Conservation (phyloP, 371 early-diverging fungal genomes). For the Lichtheimia ramosa region DNA sequence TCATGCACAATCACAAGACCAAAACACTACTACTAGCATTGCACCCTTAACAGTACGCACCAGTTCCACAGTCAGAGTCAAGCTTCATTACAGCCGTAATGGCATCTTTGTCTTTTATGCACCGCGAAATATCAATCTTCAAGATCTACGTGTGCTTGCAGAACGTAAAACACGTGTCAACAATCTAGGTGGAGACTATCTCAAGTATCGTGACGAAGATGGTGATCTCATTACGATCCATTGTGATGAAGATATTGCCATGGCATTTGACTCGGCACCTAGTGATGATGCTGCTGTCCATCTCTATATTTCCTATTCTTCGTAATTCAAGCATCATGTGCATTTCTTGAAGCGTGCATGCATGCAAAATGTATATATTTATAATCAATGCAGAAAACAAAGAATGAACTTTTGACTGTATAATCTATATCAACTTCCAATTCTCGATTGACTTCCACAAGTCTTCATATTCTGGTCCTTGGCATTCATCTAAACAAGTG, state of each 20-base stretch:
- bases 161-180: conserved; percentile 67
- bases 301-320: conserved; percentile 9
- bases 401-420: not conserved
- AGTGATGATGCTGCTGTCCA: conserved; percentile 25
- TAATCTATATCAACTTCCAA: conserved; percentile 33
- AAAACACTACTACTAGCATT: not conserved
- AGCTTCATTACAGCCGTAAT: conserved; percentile 74
- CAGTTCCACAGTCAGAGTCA: conserved; percentile 72
- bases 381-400: not conserved
- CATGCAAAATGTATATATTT: not conserved
- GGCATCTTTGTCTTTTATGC: conserved; percentile 83
- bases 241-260: conserved; percentile 77
- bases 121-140: conserved; percentile 65
- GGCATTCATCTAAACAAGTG: conserved; percentile 26
- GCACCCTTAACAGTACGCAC: conserved; percentile 2
- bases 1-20: not conserved
- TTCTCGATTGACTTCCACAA: conserved; percentile 31
- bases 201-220: conserved; percentile 85
- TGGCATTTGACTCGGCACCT: conserved; percentile 68
- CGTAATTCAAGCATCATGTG: not conserved
- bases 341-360: not conserved
- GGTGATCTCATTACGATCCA: conserved; percentile 77
- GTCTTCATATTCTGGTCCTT: conserved; percentile 33
- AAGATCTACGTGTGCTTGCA: conserved; percentile 67
- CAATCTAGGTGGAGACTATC: conserved; percentile 24